Evolutionary conservation across 345 rosid species (phyloP), one percentile per base, ranked within the genome.

Genomic region (Syzygium jambos): DNA sequence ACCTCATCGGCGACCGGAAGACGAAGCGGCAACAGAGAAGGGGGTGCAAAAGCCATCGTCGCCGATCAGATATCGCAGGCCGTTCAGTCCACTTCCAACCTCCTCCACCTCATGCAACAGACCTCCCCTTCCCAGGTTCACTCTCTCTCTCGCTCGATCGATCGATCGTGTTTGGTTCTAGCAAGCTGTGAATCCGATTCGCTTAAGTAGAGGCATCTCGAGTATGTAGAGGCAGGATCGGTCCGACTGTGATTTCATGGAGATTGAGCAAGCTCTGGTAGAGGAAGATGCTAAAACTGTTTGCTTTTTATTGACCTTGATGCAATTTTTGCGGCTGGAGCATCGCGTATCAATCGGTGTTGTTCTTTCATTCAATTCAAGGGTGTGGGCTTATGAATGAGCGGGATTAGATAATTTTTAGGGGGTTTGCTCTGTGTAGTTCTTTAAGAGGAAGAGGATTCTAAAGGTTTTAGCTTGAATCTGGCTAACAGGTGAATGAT

Each of bases 1-100:
- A 88, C 86, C 38, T 83, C 91, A 22, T 16, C 89, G 59, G 52
- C 89, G 34, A 51, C 46, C 23, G 86, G 86, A 29, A 57, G 84
- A 3, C 68, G 88, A 5, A 61, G 86, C 29, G 89, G 90, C 88
- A 89, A 88, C 85, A 86, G 95, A 88, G 98, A 94, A 88, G 93
- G 93, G 78, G 92, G 94, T 16, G 95, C 97, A 15, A 96, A 93
- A 90, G 95, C 97, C 73, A 22, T 89, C 29, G 98, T 96, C 78
- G 90, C 95, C 56, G 99, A 96, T 83, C 97, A 97, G 88, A 95
- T 95, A 43, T 88, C 97, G 4, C 98, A 97, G 89, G 93, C 98
- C 25, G 92, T 97, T 2, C 96, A 91, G 89, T 96, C 98, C 86
- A 96, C 97, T 80, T 92, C 97, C 88, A 96, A 96, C 82, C 97